Percentiles rank a stretch among this genome's conserved stretches.
Conservation (phyloP, 805 yeast species). For the Isabelozyma gotoi region DNA sequence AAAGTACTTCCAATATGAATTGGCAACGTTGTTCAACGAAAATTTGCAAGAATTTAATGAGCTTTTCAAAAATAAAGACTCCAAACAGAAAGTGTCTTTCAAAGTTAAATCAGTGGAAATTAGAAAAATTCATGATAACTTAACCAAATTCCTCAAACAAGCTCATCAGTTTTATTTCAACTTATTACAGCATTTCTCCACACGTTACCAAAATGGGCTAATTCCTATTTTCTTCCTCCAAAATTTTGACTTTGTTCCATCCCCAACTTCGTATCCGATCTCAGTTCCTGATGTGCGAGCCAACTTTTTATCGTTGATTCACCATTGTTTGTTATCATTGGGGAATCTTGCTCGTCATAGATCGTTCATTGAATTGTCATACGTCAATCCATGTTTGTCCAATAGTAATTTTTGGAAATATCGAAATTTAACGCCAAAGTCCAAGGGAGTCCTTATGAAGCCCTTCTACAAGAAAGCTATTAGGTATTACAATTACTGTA, state of each 20-base stretch:
- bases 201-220: conserved; percentile 34
- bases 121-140: conserved; percentile 53
- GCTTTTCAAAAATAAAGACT: conserved; percentile 9
- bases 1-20: conserved; percentile 47
- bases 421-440: conserved; percentile 24
- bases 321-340: conserved; percentile 50
- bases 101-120: conserved; percentile 49
- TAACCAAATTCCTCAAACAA: conserved; percentile 48
- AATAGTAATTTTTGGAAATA: conserved; percentile 26
- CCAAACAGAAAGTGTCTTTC: conserved; percentile 14
- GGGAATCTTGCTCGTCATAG: conserved; percentile 63
- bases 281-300: conserved; percentile 21
- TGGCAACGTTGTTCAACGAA: conserved; percentile 4
- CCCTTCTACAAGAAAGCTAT: conserved; percentile 26
- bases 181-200: conserved; percentile 39
- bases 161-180: conserved; percentile 48
- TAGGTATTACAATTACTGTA: conserved; percentile 48
- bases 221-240: conserved; percentile 30
- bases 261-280: conserved; percentile 8
- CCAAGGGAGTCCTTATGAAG: conserved; percentile 24
- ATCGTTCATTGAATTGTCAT: conserved; percentile 46
- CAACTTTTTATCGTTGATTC: conserved; percentile 41
- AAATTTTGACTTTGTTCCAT: conserved; percentile 21
- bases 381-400: conserved; percentile 34
- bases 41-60: conserved; percentile 15